Conservation (phyloP, 164 flowering plant species). For the Chimonanthus salicifolius region DNA sequence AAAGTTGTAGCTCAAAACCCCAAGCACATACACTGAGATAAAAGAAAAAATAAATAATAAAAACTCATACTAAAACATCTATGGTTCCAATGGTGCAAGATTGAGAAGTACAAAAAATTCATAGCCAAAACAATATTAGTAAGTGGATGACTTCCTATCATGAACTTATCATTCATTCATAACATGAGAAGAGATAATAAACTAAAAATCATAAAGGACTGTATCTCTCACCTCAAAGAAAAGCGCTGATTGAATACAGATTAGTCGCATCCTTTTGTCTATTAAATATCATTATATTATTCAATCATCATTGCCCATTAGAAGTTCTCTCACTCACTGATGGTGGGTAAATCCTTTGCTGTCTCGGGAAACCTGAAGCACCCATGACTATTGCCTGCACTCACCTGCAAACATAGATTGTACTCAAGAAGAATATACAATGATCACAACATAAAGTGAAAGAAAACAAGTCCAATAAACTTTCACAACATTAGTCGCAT, state of each 20-base stretch:
- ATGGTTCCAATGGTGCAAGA: neutral
- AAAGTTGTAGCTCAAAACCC: too few relatives aligned
- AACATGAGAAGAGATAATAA: neutral
- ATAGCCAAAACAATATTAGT: neutral
- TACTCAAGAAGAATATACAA: neutral
- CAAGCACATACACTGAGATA: too few relatives aligned
- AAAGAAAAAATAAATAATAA: too few relatives aligned
- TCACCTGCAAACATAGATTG: slow-evolving; percentile 37
- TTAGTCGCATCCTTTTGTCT: too few relatives aligned
- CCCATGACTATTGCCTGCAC: slow-evolving; percentile 29
- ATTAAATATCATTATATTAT: too few relatives aligned
- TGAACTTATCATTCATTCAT: neutral
- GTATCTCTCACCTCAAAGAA: slow-evolving; percentile 27
- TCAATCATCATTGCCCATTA: too few relatives aligned
- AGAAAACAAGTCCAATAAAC: neutral
- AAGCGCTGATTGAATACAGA: slow-evolving; percentile 17
- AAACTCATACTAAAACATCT: too few relatives aligned
- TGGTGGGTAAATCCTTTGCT: slow-evolving; percentile 64
- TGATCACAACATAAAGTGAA: neutral
- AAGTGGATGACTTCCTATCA: neutral
- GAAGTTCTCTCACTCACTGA: slow-evolving; percentile 46
- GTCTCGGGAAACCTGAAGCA: slow-evolving; percentile 61
- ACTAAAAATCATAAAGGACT: neutral
- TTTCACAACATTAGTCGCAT: too few relatives aligned
- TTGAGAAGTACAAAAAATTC: neutral